Percentiles rank a stretch among this genome's conserved stretches.
Evolutionary conservation across 2,329 filamentous ascomycete species (phyloP).

Genomic region (Epichloe elymi): DNA sequence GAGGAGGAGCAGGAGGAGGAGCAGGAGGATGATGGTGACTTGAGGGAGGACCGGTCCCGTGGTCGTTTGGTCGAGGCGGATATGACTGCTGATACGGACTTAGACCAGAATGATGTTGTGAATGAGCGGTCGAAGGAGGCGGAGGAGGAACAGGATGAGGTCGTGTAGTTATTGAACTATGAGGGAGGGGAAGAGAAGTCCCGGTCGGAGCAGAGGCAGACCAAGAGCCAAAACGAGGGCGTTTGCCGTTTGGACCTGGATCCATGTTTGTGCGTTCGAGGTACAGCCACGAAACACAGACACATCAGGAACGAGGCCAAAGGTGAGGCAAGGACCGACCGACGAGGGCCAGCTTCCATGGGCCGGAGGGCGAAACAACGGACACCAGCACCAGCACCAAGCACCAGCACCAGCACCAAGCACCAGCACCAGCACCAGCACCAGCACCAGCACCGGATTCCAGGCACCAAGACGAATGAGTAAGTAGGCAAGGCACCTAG

Average conservation of each 20-base stretch:
- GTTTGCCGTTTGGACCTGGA: conserved; percentile 44
- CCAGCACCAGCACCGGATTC: too few species aligned
- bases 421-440: too few species aligned
- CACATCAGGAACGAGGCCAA: conserved; percentile 22
- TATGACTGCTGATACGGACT: conserved; percentile 30
- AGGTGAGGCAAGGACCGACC: conserved; percentile 25
- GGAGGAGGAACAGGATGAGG: conserved; percentile 9
- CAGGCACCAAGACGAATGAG: not conserved
- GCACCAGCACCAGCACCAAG: conserved; percentile 1
- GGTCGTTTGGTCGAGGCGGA: conserved; percentile 20
- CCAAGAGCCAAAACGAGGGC: conserved; percentile 41
- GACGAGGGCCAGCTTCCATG: conserved; percentile 20
- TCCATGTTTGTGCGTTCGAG: conserved; percentile 42
- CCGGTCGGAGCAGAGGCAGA: conserved; percentile 33
- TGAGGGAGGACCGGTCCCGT: conserved; percentile 14
- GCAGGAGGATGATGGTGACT: not conserved
- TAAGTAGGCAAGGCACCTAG: not conserved
- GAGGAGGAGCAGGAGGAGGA: not conserved
- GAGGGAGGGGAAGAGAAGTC: conserved; percentile 34
- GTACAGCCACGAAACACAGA: conserved; percentile 20
- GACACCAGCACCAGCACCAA: conserved; percentile 4
- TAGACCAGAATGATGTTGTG: conserved; percentile 15
- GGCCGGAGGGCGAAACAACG: conserved; percentile 11
- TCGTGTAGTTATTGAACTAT: conserved; percentile 19
- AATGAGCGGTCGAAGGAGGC: conserved; percentile 10